Evolutionary conservation across 228 moss, liverwort and hornwort species (phyloP), one percentile per base, ranked within the genome.

Genomic region (Sphagnum fallax): DNA sequence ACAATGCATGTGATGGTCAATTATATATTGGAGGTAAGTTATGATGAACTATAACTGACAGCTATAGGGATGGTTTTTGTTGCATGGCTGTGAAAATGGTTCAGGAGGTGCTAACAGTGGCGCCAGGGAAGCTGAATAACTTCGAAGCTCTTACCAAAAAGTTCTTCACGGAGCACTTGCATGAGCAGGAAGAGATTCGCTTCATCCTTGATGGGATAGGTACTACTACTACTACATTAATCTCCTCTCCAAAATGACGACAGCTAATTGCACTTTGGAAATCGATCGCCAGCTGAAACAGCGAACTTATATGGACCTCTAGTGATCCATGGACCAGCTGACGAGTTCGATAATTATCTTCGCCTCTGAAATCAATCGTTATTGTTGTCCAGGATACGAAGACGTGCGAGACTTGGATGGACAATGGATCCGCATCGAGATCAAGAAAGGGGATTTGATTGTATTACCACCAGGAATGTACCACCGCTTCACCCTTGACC

Each of bases 181-280:
- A 90, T 70, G 90, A 84, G 62, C 77, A 87, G 66, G 90, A 90
- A 70, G 90, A 90, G 77, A 84, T 90, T 52, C 87, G 90, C 62
- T 72, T 90, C 69, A 80, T 90, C 60, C 69, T 90, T 11, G 82
- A 79, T 50, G 90, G 90, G 51, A 82, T 74, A 4, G 90, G 89
- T 32, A 47, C 32, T 72, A 49, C 11, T 60, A 11, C 15, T 15
- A 11, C 15, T 11, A 15, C 15, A 15, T 32, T 32, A 32, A 11
- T 60, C 32, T 32, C 32, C 2, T 32, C 32, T 15, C 59, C 59
- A 11, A 15, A 15, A 15, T 11, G 59, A 11, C 32, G 32, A 32
- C 32, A 3, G 32, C 32, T 32, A 32, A 3, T 32, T 32, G 32
- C 32, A 32, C 32, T 32, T 32, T 32, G 32, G 32, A 32, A 32